These are phyloP conservation scores for Monosporascus sp. DNA, from an alignment of 2,329 filamentous ascomycete genomes.

Conservation along the genomic window DNA sequence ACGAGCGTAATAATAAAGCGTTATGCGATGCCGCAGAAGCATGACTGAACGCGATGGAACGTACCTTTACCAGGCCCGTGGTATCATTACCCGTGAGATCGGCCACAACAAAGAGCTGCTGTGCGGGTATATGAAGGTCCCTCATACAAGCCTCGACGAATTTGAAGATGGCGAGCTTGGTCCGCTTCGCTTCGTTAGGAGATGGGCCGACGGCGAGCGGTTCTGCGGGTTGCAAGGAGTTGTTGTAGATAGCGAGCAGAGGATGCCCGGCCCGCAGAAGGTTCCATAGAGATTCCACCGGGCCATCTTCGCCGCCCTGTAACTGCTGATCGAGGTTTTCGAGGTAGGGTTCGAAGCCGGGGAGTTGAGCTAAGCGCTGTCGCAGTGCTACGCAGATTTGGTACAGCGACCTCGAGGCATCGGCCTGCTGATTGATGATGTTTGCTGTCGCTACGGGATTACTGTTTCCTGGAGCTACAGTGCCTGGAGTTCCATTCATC, in stretches of 20 bases:
- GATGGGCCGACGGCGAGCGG: slow-evolving; percentile 63
- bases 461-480: slow-evolving; percentile 42
- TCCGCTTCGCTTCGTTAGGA: slow-evolving; percentile 64
- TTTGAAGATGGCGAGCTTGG: slow-evolving; percentile 85
- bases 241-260: slow-evolving; percentile 87
- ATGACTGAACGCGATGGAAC: slow-evolving; percentile 13
- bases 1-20: not conserved
- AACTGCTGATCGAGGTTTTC: slow-evolving; percentile 66
- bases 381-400: slow-evolving; percentile 89
- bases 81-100: slow-evolving; percentile 93
- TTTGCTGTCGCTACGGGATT: slow-evolving; percentile 76
- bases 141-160: slow-evolving; percentile 87
- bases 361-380: slow-evolving; percentile 75
- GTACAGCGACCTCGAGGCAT: slow-evolving; percentile 86
- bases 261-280: slow-evolving; percentile 80
- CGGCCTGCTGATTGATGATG: slow-evolving; percentile 95
- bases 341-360: slow-evolving; percentile 73
- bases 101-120: slow-evolving; percentile 85
- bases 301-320: slow-evolving; percentile 60
- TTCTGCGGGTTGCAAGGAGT: slow-evolving; percentile 68
- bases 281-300: slow-evolving; percentile 87
- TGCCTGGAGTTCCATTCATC: slow-evolving; percentile 35
- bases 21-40: not conserved
- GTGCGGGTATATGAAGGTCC: slow-evolving; percentile 71
- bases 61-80: slow-evolving; percentile 91